Evolutionary conservation across 2,329 filamentous ascomycete species (phyloP), one percentile per base, ranked within the genome.

Genomic region (Aureobasidium sp.): DNA sequence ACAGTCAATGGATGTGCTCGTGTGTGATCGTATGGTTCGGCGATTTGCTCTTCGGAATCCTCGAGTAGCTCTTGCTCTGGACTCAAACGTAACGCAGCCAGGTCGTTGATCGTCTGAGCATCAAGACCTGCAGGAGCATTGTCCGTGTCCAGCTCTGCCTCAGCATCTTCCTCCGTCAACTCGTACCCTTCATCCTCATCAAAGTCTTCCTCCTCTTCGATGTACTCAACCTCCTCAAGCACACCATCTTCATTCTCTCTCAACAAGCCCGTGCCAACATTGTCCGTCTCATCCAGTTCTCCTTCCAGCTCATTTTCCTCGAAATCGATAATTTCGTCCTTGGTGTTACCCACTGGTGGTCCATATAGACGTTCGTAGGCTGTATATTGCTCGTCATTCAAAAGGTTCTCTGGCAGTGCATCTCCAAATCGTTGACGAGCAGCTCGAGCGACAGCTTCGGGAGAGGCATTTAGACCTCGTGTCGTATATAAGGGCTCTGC

Each of bases 331-430:
- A 66, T 62, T 64, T 76, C 84, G 4, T 85, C 79, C 72, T 88
- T 84, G 1, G 84, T 87, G 58, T 83, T 80, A 46, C 86, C 80
- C 64, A 89, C 72, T 1, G 91, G 90, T 37, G 86, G 80, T 1
- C 92, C 93, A 72, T 94, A 97, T 17, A 96, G 76, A 66, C 91
- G 82, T 70, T 88, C 85, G 73, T 96, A 96, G 0, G 96, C 77
- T 52, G 77, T 78, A 69, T 88, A 86, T 72, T 96, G 91, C 59
- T 88, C 83, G 0, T 81, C 79, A 37, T 80, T 85, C 57, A 97
- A 74, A 68, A 90, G 84, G 37, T 82, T 86, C 36, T 85, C 83
- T 0, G 92, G 92, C 27, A 97, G 75, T 0, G 82, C 86, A 69
- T 94, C 87, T 64, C 91, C 87, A 72, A 91, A 95, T 9, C 84